Conservation (phyloP, 2,329 filamentous ascomycete species). For the Chaetothyriales sp. region DNA sequence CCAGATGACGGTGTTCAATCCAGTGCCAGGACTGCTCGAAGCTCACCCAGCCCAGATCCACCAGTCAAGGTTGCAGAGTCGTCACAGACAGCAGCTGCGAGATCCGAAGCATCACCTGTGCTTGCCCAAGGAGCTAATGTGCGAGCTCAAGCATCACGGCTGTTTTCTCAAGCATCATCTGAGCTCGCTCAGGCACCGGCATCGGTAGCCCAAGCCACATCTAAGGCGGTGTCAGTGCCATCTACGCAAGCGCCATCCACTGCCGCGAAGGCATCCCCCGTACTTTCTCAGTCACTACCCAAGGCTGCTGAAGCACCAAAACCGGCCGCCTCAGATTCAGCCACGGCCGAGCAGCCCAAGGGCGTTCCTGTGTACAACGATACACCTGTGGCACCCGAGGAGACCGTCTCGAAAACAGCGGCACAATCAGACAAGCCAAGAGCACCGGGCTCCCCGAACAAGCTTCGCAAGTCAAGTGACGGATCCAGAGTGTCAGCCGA, state of each 20-base stretch:
- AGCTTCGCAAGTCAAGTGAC: conserved; percentile 12
- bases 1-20: neutral
- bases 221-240: conserved; percentile 1
- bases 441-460: conserved; percentile 1
- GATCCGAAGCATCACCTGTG: neutral
- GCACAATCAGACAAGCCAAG: neutral
- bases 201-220: neutral
- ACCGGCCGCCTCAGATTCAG: conserved; percentile 6
- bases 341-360: conserved; percentile 21
- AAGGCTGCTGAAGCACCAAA: conserved; percentile 17
- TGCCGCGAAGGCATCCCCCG: neutral
- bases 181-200: conserved; percentile 2
- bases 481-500: conserved; percentile 5
- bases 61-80: neutral
- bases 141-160: neutral
- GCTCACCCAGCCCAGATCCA: neutral
- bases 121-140: neutral
- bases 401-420: neutral
- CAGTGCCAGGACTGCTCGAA: neutral
- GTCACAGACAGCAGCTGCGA: neutral
- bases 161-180: conserved; percentile 1
- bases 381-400: conserved; percentile 6
- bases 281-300: neutral
- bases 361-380: conserved; percentile 21
- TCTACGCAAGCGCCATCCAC: neutral